Evolutionary conservation across 2,329 filamentous ascomycete genomes (phyloP).

Genomic region (Chrysoporthe puriensis): DNA sequence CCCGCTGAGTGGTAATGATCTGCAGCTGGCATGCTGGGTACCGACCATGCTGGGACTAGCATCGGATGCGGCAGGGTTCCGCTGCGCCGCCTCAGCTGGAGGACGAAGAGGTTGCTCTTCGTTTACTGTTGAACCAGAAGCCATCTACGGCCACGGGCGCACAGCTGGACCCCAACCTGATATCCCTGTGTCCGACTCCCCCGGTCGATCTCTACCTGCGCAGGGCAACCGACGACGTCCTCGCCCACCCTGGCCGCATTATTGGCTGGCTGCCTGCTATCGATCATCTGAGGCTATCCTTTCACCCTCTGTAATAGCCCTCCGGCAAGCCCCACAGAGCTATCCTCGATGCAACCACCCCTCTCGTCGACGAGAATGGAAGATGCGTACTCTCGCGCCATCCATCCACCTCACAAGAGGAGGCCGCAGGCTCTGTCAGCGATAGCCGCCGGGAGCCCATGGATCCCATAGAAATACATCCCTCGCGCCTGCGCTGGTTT

Average conservation of each 20-base stretch:
- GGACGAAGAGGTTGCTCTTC: slow-evolving; percentile 12
- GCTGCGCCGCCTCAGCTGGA: slow-evolving; percentile 24
- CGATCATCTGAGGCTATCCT: slow-evolving; percentile 1
- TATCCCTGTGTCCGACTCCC: slow-evolving; percentile 6
- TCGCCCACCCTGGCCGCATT: slow-evolving; percentile 6
- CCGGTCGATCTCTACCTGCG: slow-evolving; percentile 14
- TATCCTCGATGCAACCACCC: slow-evolving; percentile 11
- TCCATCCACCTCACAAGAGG: slow-evolving; percentile 6
- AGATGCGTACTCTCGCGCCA: not conserved
- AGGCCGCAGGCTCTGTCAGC: slow-evolving; percentile 10
- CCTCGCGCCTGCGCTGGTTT: not conserved
- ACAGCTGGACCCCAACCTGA: slow-evolving; percentile 13
- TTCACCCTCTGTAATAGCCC: not conserved
- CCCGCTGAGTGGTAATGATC: slow-evolving; percentile 17
- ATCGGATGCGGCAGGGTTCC: not conserved
- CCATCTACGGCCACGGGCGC: slow-evolving; percentile 14
- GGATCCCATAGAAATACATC: slow-evolving; percentile 16
- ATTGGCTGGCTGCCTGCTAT: not conserved
- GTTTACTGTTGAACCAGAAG: slow-evolving; percentile 26
- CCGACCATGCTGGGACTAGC: slow-evolving; percentile 4
- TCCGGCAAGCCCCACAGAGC: not conserved
- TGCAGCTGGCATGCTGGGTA: slow-evolving; percentile 14
- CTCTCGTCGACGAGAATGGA: slow-evolving; percentile 14
- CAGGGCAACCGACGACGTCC: not conserved
- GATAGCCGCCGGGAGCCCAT: slow-evolving; percentile 14